Evolutionary conservation across 116 monocot species (phyloP), one percentile per base, ranked within the genome.

Genomic region (Trichopus zeylanicus): DNA sequence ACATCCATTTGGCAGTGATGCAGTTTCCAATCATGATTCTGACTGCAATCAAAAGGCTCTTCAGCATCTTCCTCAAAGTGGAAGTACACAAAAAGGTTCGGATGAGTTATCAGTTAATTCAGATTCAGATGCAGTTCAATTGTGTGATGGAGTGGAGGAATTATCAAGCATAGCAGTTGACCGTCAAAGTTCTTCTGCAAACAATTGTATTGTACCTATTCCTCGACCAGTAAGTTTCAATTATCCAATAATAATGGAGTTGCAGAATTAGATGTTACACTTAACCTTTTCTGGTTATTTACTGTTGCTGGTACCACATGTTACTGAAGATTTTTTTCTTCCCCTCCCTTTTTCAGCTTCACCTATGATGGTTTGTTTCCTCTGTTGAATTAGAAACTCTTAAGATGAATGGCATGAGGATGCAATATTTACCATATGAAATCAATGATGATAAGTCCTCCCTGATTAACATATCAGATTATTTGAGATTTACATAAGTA

Each of bases 171-270:
- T 32, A 7, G 2, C 5, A 3, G 8, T 22, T 20, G 24, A 24
- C 12, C 12, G 12, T 59, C 4, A 26, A 38, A 37, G 2, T 26
- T 39, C 24, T 12, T 33, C 21, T 12, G 6, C 38, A 13, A 19
- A 16, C n/a, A 47, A 33, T 1, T 24, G 1, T 31, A 12, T 31
- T 62, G n/a, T 30, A 29, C 33, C 31, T 48, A 28, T 23, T 52
- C 57, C 42, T n/a, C 58, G 26, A 3, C 57, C 70, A 26, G 70
- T 70, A 46, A 64, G 64, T 71, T 49, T 32, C 70, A 55, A 2
- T 9, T 60, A 12, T 26, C 9, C 29, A 4, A 48, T n/a, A 0
- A n/a, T n/a, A 20, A 48, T 5, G 12, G n/a, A 48, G n/a, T 48
- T 48, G 48, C 49, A 49, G 23, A 49, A 49, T 5, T 20, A 49